Conservation (phyloP, 1,139 yeast genomes). For the Pichia sp. region DNA sequence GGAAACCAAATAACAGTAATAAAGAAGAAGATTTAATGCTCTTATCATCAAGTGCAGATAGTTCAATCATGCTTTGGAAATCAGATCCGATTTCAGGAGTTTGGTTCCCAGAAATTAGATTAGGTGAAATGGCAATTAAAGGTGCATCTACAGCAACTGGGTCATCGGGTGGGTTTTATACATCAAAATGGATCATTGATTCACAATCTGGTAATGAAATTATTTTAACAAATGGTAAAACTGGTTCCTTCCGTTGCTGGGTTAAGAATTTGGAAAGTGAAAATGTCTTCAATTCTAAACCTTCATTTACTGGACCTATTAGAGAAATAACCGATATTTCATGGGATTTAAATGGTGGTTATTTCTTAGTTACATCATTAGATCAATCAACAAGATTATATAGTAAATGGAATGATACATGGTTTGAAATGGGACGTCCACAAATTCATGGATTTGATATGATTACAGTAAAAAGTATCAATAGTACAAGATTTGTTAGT, state of each 20-base stretch:
- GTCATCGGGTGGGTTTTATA: slow-evolving; percentile 96
- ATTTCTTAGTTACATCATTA: slow-evolving; percentile 65
- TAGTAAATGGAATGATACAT: slow-evolving; percentile 57
- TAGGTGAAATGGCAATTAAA: slow-evolving; percentile 89
- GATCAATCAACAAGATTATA: slow-evolving; percentile 91
- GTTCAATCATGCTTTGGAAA: slow-evolving; percentile 93
- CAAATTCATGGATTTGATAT: slow-evolving; percentile 98
- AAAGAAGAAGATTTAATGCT: slow-evolving; percentile 40
- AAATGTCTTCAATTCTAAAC: slow-evolving; percentile 32
- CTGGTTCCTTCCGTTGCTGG: slow-evolving; percentile 91
- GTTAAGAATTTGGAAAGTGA: slow-evolving; percentile 29
- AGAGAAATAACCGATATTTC: slow-evolving; percentile 69
- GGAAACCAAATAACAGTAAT: slow-evolving; percentile 47
- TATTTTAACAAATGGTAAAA: slow-evolving; percentile 76
- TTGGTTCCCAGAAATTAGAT: slow-evolving; percentile 75
- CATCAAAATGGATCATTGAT: slow-evolving; percentile 68
- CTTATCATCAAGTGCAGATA: slow-evolving; percentile 86
- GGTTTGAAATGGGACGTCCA: slow-evolving; percentile 95
- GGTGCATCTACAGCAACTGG: slow-evolving; percentile 99
- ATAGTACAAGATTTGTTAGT: slow-evolving; percentile 64
- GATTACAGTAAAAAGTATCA: slow-evolving; percentile 69
- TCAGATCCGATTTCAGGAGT: slow-evolving; percentile 83
- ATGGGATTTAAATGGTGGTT: slow-evolving; percentile 70
- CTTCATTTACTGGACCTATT: slow-evolving; percentile 73
- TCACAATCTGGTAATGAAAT: slow-evolving; percentile 35